Evolutionary conservation across 164 flowering plant genomes (phyloP).

Genomic region (Vitis rupestris): DNA sequence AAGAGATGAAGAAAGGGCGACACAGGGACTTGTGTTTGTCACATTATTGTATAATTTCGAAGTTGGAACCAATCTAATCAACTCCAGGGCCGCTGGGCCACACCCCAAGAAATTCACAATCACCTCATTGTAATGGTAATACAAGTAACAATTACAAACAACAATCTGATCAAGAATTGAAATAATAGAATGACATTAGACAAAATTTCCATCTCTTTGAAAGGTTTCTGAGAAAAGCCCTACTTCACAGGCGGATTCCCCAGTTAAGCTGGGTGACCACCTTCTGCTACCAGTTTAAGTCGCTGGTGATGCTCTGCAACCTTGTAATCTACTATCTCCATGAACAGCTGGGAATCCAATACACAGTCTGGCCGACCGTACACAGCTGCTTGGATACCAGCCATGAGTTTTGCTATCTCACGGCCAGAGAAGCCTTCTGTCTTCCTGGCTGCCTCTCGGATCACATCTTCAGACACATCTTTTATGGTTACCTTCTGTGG

Average conservation of each 20-base stretch:
- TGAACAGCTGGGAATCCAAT: slow-evolving; percentile 68
- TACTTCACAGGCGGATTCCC: background rate
- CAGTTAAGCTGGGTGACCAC: slow-evolving; percentile 24
- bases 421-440: slow-evolving; percentile 96
- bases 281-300: slow-evolving; percentile 54
- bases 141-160: background rate
- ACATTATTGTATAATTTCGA: too few relatives aligned
- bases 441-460: slow-evolving; percentile 71
- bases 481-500: slow-evolving; percentile 56
- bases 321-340: slow-evolving; percentile 82
- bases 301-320: slow-evolving; percentile 82
- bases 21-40: too few relatives aligned
- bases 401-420: slow-evolving; percentile 91
- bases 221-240: background rate
- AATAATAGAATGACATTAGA: background rate
- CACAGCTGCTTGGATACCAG: slow-evolving; percentile 87
- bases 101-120: too few relatives aligned
- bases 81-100: too few relatives aligned
- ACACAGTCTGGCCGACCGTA: slow-evolving; percentile 83
- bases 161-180: background rate
- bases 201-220: background rate
- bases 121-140: too few relatives aligned
- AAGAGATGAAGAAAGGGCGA: too few relatives aligned
- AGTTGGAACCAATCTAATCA: too few relatives aligned
- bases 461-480: slow-evolving; percentile 70